Conservation (phyloP, 345 rosid genomes). For the Bruguiera parviflora region DNA sequence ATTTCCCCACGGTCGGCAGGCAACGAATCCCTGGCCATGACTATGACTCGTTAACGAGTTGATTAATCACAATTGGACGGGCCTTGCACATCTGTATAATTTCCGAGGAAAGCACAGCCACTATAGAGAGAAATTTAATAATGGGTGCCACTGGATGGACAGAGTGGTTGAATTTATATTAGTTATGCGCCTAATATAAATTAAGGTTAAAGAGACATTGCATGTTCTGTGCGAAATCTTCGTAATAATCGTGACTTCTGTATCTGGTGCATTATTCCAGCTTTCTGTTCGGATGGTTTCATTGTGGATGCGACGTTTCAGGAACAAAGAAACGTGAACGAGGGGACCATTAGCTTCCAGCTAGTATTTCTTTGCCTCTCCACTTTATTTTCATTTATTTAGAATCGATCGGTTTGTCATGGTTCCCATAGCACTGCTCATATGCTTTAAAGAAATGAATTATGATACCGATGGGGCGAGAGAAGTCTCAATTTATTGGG, state of each 20-base stretch:
- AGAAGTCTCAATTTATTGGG: no score
- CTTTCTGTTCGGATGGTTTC: background rate
- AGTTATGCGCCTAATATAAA: background rate
- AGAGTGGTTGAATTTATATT: conserved; percentile 6
- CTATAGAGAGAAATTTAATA: background rate
- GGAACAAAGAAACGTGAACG: background rate
- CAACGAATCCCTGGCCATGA: background rate
- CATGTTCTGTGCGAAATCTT: no score
- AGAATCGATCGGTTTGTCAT: no score
- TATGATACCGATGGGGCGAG: no score
- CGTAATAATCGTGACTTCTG: background rate
- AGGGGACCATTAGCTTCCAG: no score
- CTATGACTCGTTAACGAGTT: background rate
- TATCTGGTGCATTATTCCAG: background rate
- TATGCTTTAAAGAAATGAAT: no score
- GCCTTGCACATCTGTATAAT: no score
- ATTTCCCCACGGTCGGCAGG: background rate
- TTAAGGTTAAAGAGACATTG: background rate
- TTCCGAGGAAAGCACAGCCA: no score
- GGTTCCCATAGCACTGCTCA: no score
- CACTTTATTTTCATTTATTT: no score
- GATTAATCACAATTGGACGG: no score
- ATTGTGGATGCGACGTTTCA: background rate
- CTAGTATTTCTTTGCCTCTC: no score
- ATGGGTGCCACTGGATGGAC: conserved; percentile 6